phyloP scores from a whole-genome alignment of 768 basidiomycete species.

The Tubosaeta sp. region DNA sequence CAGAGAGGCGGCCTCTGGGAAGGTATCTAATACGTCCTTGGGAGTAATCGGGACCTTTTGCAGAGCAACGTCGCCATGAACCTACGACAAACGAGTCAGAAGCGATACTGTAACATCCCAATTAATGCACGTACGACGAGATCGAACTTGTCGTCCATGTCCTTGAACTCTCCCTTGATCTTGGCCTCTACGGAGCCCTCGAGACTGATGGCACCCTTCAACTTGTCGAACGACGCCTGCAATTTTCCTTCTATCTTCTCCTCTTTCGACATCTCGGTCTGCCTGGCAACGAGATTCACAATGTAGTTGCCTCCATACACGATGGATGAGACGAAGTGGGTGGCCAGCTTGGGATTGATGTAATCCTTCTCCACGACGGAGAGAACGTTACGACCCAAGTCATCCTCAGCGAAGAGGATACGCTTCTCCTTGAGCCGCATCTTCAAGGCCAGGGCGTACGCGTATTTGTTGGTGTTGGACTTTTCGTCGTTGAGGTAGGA shows the following conservation, averaged over 20 bases:
- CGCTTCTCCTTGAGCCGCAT: background rate
- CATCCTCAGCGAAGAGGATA: background rate
- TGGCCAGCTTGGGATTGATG: background rate
- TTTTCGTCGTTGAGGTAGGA: background rate
- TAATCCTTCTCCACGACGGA: background rate
- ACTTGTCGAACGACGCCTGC: background rate
- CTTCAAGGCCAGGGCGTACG: background rate
- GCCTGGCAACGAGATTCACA: background rate
- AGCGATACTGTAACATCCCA: no score
- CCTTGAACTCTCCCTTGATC: background rate
- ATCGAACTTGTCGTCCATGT: background rate
- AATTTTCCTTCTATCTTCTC: background rate
- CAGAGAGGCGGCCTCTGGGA: background rate
- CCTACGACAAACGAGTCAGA: background rate
- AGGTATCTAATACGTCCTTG: background rate
- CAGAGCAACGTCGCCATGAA: background rate
- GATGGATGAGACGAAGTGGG: background rate
- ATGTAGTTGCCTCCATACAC: background rate
- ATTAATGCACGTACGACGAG: background rate
- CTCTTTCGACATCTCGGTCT: background rate
- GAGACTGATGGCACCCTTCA: background rate
- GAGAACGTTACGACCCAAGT: background rate
- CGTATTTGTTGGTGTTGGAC: background rate
- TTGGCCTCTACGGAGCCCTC: background rate
- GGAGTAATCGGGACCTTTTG: background rate